Evolutionary conservation across 176 grass and related monocot genomes (phyloP), one percentile per base, ranked within the genome.

Genomic region (Triticum timopheevii): DNA sequence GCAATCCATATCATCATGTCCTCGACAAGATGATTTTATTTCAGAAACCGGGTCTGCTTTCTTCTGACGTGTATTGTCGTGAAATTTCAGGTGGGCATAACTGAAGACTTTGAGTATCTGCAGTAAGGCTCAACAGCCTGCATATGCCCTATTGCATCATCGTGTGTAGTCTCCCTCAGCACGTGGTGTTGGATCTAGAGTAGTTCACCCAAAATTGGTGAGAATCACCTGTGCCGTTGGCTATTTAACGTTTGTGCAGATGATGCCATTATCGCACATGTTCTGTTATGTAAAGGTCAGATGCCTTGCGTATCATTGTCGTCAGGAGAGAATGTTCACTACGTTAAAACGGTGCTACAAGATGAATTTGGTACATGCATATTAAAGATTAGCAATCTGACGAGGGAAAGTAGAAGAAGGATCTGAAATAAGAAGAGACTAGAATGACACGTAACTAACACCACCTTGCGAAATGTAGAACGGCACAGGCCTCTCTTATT

Each of bases 21-120:
- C 70, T 61, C 6, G 7, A 54, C 6, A 62, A 76, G 13, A 38
- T 1, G 3, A 35, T 56, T 65, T 67, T 54, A 3, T 27, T 22
- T 66, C 24, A 45, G 22, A 22, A 27, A 47, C 80, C 10, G 7
- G 20, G 44, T 24, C 45, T 77, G 20, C 80, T 19, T 15, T 23
- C 15, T 22, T 80, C 69, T 81, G 17, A 69, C 34, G 10, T 76
- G 25, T 66, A 23, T 30, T 62, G 20, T 19, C 40, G 6, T 59
- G 13, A 59, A 89, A 85, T 27, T 93, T 84, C 90, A 98, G 97
- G 90, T 89, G 39, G 94, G 92, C 22, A 94, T 98, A 88, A 94
- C 88, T 64, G 92, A 96, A 86, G 97, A 98, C 45, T 94, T 98
- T 39, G 92, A 98, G 69, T 96, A 98, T 88, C 80, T 96, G 69